Conservation (phyloP, 1,284 basidiomycete genomes). For the Taiwanofungus camphoratus region DNA sequence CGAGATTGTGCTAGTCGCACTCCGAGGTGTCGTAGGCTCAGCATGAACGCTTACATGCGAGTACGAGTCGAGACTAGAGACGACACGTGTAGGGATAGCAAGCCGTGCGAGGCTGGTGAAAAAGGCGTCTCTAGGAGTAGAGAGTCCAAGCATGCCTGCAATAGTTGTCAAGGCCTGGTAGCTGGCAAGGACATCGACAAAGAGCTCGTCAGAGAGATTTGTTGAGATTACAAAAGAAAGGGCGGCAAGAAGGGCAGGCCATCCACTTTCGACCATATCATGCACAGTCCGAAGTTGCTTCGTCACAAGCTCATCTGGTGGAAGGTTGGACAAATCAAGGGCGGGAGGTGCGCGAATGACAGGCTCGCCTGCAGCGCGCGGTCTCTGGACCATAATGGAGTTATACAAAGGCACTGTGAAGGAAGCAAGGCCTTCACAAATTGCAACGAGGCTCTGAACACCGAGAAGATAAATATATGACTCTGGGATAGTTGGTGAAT, state of each 20-base stretch:
- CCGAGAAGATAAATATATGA: conserved; percentile 90
- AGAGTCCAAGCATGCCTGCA: conserved; percentile 81
- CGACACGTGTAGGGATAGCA: conserved; percentile 83
- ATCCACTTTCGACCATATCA: conserved; percentile 80
- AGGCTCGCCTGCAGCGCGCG: conserved; percentile 59
- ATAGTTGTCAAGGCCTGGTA: conserved; percentile 85
- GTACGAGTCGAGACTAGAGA: conserved; percentile 76
- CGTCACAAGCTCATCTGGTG: conserved; percentile 50
- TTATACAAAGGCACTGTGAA: conserved; percentile 70
- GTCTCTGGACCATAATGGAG: conserved; percentile 58
- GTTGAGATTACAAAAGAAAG: conserved; percentile 87
- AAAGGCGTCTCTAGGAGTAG: conserved; percentile 90
- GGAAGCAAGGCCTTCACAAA: conserved; percentile 84
- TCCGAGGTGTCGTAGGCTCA: conserved; percentile 62
- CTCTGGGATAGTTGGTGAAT: conserved; percentile 88
- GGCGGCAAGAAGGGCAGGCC: conserved; percentile 87
- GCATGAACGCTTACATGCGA: conserved; percentile 15
- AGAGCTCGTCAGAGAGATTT: conserved; percentile 83
- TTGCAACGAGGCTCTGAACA: conserved; percentile 81
- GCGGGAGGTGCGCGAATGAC: conserved; percentile 68
- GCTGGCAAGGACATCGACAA: conserved; percentile 76
- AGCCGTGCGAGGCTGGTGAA: conserved; percentile 83
- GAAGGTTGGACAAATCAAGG: conserved; percentile 57
- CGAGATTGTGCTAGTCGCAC: conserved; percentile 50
- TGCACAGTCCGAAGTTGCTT: conserved; percentile 55